These are phyloP conservation scores for Beauveria sp. DNA, from an alignment of 2,329 filamentous ascomycete genomes.

Conservation along the genomic window DNA sequence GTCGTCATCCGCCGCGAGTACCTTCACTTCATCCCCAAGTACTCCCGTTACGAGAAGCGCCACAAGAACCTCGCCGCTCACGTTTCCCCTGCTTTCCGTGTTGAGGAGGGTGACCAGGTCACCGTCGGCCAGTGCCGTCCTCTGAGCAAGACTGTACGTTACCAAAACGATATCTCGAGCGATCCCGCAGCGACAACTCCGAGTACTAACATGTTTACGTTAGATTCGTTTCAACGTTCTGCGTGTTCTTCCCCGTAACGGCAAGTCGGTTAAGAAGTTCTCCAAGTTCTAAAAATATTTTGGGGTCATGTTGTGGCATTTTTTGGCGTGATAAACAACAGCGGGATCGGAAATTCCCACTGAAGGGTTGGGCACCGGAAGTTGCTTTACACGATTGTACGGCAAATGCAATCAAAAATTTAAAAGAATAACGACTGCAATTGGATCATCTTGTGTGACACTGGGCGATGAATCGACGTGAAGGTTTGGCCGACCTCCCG, in stretches of 20 bases:
- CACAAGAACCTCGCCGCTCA: conserved; percentile 99
- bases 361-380: conserved; percentile 35
- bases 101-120: conserved; percentile 98
- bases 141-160: conserved; percentile 96
- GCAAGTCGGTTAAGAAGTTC: conserved; percentile 97
- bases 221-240: conserved; percentile 99
- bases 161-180: background rate
- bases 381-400: conserved; percentile 35
- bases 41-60: conserved; percentile 99
- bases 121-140: conserved; percentile 99
- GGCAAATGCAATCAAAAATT: conserved; percentile 38
- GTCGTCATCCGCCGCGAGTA: conserved; percentile 99
- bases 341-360: conserved; percentile 28
- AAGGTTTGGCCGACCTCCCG: background rate
- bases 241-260: conserved; percentile 92
- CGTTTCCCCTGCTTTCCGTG: conserved; percentile 99
- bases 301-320: conserved; percentile 42
- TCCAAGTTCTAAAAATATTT: conserved; percentile 79
- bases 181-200: background rate
- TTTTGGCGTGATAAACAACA: conserved; percentile 46
- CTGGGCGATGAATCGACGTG: background rate
- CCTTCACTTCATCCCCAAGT: conserved; percentile 99
- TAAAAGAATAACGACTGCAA: conserved; percentile 34
- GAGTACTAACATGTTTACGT: conserved; percentile 18
- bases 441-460: conserved; percentile 4